These are phyloP conservation scores for Podaxis pistillaris DNA, from an alignment of 768 basidiomycete species.

Conservation along the genomic window DNA sequence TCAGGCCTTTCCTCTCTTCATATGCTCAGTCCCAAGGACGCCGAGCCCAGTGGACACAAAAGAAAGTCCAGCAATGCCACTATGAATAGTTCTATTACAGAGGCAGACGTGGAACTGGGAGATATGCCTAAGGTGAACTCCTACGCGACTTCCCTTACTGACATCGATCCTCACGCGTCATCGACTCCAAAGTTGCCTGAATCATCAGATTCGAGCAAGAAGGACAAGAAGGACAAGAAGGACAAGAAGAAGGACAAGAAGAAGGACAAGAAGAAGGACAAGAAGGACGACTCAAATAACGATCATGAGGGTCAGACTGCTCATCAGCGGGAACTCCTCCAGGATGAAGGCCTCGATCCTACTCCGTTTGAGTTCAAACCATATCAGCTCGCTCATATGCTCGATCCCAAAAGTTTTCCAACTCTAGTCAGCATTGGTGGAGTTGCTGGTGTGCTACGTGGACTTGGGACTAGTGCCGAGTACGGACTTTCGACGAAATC, in stretches of 20 bases:
- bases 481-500: conserved; percentile 40
- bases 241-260: conserved; percentile 21
- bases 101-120: conserved; percentile 49
- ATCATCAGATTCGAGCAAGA: conserved; percentile 24
- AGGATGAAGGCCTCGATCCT: conserved; percentile 48
- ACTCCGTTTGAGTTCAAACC: conserved; percentile 76
- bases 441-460: conserved; percentile 56
- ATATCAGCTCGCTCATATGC: conserved; percentile 72
- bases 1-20: conserved; percentile 51
- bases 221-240: conserved; percentile 18
- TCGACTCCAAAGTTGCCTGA: conserved; percentile 1
- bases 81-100: conserved; percentile 42
- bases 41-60: conserved; percentile 33
- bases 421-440: conserved; percentile 73
- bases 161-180: conserved; percentile 25
- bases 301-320: conserved; percentile 28
- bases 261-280: conserved; percentile 18
- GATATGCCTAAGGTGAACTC: conserved; percentile 35
- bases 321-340: conserved; percentile 35
- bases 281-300: conserved; percentile 24
- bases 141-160: conserved; percentile 33
- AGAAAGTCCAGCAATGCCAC: conserved; percentile 63
- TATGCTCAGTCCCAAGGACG: conserved; percentile 41
- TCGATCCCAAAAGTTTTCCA: conserved; percentile 85
- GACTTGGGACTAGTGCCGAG: conserved; percentile 67